A percentile compares a stretch with the other conserved stretches of the same genome.
Evolutionary conservation across 108 stramenopile species (phyloP).

Genomic region (Pseudonitzschia multistriata): DNA sequence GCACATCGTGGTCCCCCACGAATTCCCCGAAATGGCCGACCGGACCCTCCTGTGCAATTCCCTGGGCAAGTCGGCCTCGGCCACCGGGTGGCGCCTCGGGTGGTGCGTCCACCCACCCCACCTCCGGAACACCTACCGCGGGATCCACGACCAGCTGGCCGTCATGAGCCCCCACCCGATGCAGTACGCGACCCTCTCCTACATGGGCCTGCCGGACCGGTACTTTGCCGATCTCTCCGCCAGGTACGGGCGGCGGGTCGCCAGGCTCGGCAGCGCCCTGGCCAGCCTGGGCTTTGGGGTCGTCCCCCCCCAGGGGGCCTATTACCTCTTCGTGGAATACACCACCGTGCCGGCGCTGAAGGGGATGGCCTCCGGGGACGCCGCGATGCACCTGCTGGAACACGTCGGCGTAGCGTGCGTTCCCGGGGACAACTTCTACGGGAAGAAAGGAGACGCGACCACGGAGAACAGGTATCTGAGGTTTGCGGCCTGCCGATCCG

Average conservation of each 20-base stretch:
- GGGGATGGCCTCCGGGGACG: conserved; percentile 38
- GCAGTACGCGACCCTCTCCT: conserved; percentile 60
- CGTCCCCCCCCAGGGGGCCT: conserved; percentile 52
- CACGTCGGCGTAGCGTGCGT: conserved; percentile 67
- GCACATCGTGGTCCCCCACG: conserved; percentile 30
- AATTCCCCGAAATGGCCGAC: conserved; percentile 49
- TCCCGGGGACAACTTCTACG: conserved; percentile 74
- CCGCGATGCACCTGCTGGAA: conserved; percentile 62
- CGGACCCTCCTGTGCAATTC: conserved; percentile 62
- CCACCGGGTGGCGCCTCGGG: conserved; percentile 71
- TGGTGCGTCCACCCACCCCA: conserved; percentile 69
- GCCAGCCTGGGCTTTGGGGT: conserved; percentile 46
- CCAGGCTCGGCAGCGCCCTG: conserved; percentile 38
- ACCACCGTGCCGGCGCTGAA: conserved; percentile 28
- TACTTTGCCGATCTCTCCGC: conserved; percentile 46
- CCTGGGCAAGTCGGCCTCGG: conserved; percentile 61
- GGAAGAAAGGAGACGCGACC: conserved; percentile 22
- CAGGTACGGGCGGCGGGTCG: conserved; percentile 42
- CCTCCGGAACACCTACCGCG: conserved; percentile 48
- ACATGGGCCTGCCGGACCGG: conserved; percentile 51
- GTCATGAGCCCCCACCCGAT: conserved; percentile 69
- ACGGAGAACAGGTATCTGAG: conserved; percentile 38
- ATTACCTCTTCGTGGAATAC: conserved; percentile 67
- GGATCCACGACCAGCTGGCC: conserved; percentile 72
- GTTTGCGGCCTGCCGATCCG: conserved; percentile 70